phyloP scores from a whole-genome alignment of 1,284 basidiomycete species.

The Phaffia rhodozyma region DNA sequence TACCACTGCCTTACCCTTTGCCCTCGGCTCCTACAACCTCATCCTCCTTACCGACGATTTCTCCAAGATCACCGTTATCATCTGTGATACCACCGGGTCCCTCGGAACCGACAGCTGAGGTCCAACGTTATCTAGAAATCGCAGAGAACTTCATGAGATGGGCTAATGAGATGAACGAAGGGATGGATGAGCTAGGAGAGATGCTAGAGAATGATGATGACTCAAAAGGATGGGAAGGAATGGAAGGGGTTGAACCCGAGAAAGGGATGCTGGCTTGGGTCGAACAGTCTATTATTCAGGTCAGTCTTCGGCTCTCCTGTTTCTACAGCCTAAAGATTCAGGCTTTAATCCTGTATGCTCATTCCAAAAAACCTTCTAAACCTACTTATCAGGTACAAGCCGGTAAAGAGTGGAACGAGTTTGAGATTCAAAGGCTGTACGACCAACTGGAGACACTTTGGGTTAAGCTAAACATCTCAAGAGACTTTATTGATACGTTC shows the following conservation, averaged over 20 bases:
- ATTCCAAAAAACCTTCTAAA: not conserved
- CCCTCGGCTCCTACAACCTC: constrained; percentile 36
- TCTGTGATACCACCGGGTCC: constrained; percentile 29
- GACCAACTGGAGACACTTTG: constrained; percentile 72
- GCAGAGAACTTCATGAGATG: constrained; percentile 47
- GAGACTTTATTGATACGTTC: constrained; percentile 64
- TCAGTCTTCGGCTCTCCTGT: constrained; percentile 6
- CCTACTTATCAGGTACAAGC: constrained; percentile 43
- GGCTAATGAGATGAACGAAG: constrained; percentile 42
- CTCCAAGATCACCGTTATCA: constrained; percentile 33
- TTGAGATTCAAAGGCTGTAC: constrained; percentile 70
- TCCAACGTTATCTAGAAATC: constrained; percentile 27
- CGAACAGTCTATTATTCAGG: constrained; percentile 42
- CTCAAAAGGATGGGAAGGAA: constrained; percentile 24
- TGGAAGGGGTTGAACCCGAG: constrained; percentile 54
- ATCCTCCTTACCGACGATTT: constrained; percentile 21
- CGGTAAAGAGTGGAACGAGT: constrained; percentile 54
- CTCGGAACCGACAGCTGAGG: constrained; percentile 1
- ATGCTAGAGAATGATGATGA: too few species aligned
- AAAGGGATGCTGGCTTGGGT: constrained; percentile 54
- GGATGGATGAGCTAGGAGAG: constrained; percentile 43
- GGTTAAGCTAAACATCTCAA: constrained; percentile 59
- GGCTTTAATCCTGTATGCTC: not conserved
- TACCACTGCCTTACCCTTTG: constrained; percentile 41
- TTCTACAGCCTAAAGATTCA: not conserved